Conservation (phyloP, 768 basidiomycete species). For the Piloderma croceum region DNA sequence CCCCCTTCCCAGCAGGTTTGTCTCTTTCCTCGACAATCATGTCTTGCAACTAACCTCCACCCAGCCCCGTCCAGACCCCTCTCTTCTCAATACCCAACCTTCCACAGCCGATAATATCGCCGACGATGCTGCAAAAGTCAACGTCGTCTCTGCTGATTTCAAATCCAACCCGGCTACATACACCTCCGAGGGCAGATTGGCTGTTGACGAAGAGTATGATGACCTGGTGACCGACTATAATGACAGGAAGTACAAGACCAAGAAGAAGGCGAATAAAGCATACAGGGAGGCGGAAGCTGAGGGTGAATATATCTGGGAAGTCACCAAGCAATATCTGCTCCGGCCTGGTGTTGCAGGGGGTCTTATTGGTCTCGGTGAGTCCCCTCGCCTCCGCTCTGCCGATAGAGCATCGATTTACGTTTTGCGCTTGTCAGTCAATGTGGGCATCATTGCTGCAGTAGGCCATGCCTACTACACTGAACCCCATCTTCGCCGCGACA, state of each 20-base stretch:
- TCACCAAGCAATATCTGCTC: conserved; percentile 49
- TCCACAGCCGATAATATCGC: conserved; percentile 32
- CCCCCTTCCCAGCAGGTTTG: conserved; percentile 41
- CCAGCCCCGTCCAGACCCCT: conserved; percentile 62
- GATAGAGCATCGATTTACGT: background rate
- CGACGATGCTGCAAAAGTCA: conserved; percentile 51
- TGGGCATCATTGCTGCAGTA: conserved; percentile 59
- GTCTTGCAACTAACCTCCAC: conserved; percentile 4
- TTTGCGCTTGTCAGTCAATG: conserved; percentile 45
- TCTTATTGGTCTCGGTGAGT: conserved; percentile 60
- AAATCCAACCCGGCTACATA: conserved; percentile 40
- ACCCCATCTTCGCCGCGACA: conserved; percentile 55
- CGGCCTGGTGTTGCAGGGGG: conserved; percentile 70
- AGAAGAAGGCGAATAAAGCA: conserved; percentile 28
- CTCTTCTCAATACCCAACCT: conserved; percentile 50
- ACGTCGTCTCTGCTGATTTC: conserved; percentile 47
- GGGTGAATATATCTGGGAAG: conserved; percentile 46
- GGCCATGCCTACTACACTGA: conserved; percentile 61
- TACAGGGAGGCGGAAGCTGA: conserved; percentile 44
- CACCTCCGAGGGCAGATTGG: conserved; percentile 15
- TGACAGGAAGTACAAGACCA: conserved; percentile 1
- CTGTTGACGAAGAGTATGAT: conserved; percentile 18
- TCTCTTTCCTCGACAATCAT: background rate
- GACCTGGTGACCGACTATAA: too few relatives aligned
- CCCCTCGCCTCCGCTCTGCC: background rate